A percentile compares a stretch with the other conserved stretches of the same genome.
Conservation (phyloP, 2,329 filamentous ascomycete genomes). For the Meredithiella fracta region DNA sequence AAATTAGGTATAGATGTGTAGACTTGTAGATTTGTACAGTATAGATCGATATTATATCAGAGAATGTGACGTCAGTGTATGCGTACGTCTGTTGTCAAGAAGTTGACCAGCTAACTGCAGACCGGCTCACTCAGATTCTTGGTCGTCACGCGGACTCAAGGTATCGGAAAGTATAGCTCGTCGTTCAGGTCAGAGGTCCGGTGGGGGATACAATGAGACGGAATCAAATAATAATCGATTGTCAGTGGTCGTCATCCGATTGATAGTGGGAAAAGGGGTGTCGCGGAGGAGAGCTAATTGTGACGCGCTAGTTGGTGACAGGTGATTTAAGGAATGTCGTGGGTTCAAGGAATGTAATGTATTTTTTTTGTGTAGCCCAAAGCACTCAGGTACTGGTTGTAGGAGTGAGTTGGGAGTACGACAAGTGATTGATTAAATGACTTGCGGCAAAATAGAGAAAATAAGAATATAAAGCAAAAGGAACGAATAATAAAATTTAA, state of each 20-base stretch:
- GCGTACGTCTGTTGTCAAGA: too few species aligned
- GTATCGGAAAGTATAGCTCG: neutral
- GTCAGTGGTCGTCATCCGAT: too few species aligned
- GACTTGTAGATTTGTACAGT: neutral
- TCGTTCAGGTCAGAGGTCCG: neutral
- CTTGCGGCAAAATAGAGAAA: neutral
- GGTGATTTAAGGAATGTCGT: neutral
- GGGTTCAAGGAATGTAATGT: neutral
- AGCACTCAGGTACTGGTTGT: too few species aligned
- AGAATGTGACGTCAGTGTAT: neutral
- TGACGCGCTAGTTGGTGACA: neutral
- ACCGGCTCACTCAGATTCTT: neutral
- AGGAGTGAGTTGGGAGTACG: too few species aligned
- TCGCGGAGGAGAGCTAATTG: neutral
- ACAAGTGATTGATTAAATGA: neutral
- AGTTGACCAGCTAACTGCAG: neutral
- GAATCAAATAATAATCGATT: neutral
- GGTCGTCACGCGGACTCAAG: neutral
- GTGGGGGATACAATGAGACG: neutral
- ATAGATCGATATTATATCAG: neutral
- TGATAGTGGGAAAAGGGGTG: neutral
- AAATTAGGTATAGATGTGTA: neutral
- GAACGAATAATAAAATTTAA: neutral
- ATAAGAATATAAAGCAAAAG: slow-evolving; percentile 1
- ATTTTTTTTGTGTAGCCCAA: neutral